Conservation (phyloP, 1,284 basidiomycete genomes). For the Rhodotorula sp. region DNA sequence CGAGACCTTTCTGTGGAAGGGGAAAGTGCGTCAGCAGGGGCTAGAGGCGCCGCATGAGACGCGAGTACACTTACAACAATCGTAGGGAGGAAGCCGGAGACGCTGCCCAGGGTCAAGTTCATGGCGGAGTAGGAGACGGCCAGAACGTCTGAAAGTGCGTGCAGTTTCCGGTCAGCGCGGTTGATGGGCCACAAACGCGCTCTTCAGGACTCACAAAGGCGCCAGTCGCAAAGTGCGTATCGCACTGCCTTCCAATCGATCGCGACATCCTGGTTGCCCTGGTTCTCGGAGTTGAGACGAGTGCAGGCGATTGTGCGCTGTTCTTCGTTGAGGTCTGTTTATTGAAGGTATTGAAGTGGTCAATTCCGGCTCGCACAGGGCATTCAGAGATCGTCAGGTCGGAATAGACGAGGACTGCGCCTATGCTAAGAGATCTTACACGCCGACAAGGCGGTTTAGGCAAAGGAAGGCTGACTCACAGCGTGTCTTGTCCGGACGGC, state of each 20-base stretch:
- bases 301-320: constrained; percentile 71
- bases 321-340: constrained; percentile 59
- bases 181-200: no score
- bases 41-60: neutral
- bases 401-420: no score
- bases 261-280: constrained; percentile 56
- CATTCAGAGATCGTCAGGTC: no score
- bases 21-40: neutral
- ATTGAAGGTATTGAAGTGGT: no score
- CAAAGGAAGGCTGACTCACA: constrained; percentile 42
- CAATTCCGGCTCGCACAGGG: no score
- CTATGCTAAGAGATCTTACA: no score
- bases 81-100: constrained; percentile 63
- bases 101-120: constrained; percentile 72
- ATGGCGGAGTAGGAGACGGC: constrained; percentile 58
- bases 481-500: constrained; percentile 69
- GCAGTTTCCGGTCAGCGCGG: no score
- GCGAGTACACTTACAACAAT: constrained; percentile 54
- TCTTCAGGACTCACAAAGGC: constrained; percentile 57
- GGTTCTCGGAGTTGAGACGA: constrained; percentile 68
- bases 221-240: constrained; percentile 65
- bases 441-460: no score
- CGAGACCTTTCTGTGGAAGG: constrained; percentile 48
- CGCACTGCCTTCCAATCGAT: constrained; percentile 55
- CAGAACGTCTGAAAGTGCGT: neutral